Evolutionary conservation across 2,329 filamentous ascomycete species (phyloP), one percentile per base, ranked within the genome.

Genomic region (Colletotrichum sp.): DNA sequence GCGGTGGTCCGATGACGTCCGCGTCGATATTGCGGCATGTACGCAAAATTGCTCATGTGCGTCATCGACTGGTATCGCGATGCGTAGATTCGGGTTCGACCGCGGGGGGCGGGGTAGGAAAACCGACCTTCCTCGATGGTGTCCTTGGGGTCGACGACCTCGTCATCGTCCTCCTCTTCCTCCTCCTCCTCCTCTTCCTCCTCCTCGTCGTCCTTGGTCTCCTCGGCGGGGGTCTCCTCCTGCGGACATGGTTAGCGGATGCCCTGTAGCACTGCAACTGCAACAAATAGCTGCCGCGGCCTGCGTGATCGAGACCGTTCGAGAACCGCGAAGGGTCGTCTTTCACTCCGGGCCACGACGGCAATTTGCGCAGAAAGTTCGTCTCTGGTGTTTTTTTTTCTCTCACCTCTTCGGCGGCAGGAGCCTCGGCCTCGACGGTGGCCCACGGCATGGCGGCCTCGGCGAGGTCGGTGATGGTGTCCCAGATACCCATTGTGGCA

Each of bases 121-220:
- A 28, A 93, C 95, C 90, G 87, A 99, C 97, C 96, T 92, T 98
- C 95, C 88, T 98, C 95, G 78, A 99, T 88, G 86, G 92, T 91
- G 78, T 96, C 95, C 91, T 98, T 98, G 81, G 94, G 93, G 85
- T 99, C 96, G 81, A 94, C 93, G 78, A 92, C 88, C 88, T 97
- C 95, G 79, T 96, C 94, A 77, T 95, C 93, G 77, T 94, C 93
- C 30, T 93, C 94, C 59, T 93, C 92, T 28, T 91, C 92, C 36
- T 91, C 92, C 44, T 90, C 92, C 21, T 90, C 90, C 26, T 89
- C 90, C 55, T 87, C 88, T 10, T 87, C 88, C 70, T 86, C 87
- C 16, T 87, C 85, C 71, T 87, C 86, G 65, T 87, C 86, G 59
- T 87, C 87, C 78, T 88, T 87, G 74, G 82, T 78, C 72, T 81